Evolutionary conservation across 768 basidiomycete genomes (phyloP), one percentile per base, ranked within the genome.

Genomic region (Boletus rufocinnamomeus): DNA sequence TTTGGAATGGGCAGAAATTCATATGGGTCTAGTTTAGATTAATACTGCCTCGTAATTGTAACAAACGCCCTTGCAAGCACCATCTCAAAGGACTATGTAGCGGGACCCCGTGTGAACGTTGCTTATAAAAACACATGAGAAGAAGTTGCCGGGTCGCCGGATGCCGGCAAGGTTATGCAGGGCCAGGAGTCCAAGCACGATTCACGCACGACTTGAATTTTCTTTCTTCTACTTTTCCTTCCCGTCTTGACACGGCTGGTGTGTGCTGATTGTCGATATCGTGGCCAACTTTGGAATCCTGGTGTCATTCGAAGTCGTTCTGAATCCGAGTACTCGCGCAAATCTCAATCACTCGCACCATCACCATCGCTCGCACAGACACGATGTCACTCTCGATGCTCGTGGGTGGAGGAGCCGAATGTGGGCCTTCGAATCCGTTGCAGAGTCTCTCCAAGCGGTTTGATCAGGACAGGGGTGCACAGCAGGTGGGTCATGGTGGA

Each of bases 391-490:
- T 95, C 30, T 87, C 91, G 50, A 82, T 91, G 80, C 86, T 95
- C 21, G 81, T 87, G 23, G 84, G 82, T 47, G 70, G 70, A 28
- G 69, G 70, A 1, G 86, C 90, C 2, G 91, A 93, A 45, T 96
- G 93, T 63, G 94, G 94, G 1, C 93, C 94, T 7, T 82, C 83
- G 1, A 96, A 94, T 70, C 85, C 92, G 13, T 73, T 96, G 19
- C 90, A 92, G 67, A 83, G 81, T 17, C 82, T 96, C 6, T 81
- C 89, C 0, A 95, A 94, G 68, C 80, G 82, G 46, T 87, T 93
- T 61, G 90, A 91, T 62, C 80, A 82, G 45, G 93, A 95, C 70
- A 80, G 90, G 65, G 90, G 89, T 10, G 67, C 83, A 2, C 89
- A 91, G 70, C 91, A 92, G 79, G 91, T 93, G 66, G 25, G 71